Evolutionary conservation across 2,329 filamentous ascomycete species (phyloP).

Genomic region (Lizonia empirigonia): DNA sequence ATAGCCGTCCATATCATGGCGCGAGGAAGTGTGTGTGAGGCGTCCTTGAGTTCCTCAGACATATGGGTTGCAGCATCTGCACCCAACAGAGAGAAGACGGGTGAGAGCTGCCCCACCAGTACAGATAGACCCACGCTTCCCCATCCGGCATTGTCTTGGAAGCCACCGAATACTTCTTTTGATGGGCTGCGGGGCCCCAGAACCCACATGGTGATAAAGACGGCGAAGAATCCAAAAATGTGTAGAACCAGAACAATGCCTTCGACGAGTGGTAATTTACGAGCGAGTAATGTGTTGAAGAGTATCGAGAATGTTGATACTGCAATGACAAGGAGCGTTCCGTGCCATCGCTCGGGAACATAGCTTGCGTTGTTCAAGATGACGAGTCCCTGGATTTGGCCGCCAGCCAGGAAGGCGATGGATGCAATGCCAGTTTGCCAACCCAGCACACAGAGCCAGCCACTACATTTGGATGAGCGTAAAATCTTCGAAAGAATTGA

Average conservation of each 20-base stretch:
- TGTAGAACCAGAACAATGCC: conserved; percentile 55
- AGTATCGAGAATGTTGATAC: conserved; percentile 47
- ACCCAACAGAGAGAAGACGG: conserved; percentile 33
- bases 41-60: conserved; percentile 44
- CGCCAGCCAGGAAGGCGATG: conserved; percentile 37
- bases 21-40: conserved; percentile 43
- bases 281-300: conserved; percentile 55
- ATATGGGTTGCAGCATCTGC: conserved; percentile 41
- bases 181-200: conserved; percentile 31
- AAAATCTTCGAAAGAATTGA: conserved; percentile 36
- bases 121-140: conserved; percentile 31
- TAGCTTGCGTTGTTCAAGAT: conserved; percentile 50
- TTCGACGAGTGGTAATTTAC: conserved; percentile 55
- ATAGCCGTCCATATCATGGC: conserved; percentile 50
- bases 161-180: conserved; percentile 31
- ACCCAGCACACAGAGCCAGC: conserved; percentile 51
- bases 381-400: conserved; percentile 42
- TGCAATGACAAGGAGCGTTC: conserved; percentile 56
- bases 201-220: conserved; percentile 48
- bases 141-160: conserved; percentile 38
- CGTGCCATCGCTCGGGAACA: conserved; percentile 54
- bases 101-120: conserved; percentile 30
- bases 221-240: conserved; percentile 57
- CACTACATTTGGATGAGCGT: conserved; percentile 23
- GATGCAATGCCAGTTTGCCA: conserved; percentile 49